Evolutionary conservation across 176 grass and related monocot genomes (phyloP).

Genomic region (Tuctoria greenei): DNA sequence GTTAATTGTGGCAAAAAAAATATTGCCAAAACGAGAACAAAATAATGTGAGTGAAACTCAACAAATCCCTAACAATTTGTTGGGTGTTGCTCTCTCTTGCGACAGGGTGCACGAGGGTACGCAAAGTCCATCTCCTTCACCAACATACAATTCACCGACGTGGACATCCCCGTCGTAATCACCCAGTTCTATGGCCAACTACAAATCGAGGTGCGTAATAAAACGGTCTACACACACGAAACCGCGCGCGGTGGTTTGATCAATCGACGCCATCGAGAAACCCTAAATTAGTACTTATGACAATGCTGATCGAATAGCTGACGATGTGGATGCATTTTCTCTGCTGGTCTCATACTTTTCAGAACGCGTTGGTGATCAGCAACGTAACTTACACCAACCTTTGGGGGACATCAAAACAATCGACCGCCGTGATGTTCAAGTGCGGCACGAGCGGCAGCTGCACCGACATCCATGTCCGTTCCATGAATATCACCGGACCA

Average conservation of each 20-base stretch:
- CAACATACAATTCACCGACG: constrained; percentile 38
- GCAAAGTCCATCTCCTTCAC: constrained; percentile 35
- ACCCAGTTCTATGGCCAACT: constrained; percentile 35
- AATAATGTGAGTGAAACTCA: no score
- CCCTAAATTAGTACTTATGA: no score
- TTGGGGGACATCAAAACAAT: neutral
- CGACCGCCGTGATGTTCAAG: constrained; percentile 23
- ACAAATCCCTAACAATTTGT: neutral
- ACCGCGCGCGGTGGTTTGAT: neutral
- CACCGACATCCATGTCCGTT: constrained; percentile 16
- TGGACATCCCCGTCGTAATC: constrained; percentile 36
- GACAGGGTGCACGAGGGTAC: constrained; percentile 40
- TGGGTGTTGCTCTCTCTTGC: no score
- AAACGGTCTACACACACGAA: no score
- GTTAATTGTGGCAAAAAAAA: neutral
- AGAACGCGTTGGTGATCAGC: constrained; percentile 34
- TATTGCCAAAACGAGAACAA: no score
- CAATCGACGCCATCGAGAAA: no score
- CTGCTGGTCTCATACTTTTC: neutral
- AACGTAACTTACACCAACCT: constrained; percentile 33
- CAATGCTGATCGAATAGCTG: no score
- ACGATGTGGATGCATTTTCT: neutral
- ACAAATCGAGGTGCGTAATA: neutral
- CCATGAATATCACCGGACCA: neutral
- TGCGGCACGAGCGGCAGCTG: constrained; percentile 34